Evolutionary conservation across 768 basidiomycete species (phyloP).

Genomic region (Mycena belliarum): DNA sequence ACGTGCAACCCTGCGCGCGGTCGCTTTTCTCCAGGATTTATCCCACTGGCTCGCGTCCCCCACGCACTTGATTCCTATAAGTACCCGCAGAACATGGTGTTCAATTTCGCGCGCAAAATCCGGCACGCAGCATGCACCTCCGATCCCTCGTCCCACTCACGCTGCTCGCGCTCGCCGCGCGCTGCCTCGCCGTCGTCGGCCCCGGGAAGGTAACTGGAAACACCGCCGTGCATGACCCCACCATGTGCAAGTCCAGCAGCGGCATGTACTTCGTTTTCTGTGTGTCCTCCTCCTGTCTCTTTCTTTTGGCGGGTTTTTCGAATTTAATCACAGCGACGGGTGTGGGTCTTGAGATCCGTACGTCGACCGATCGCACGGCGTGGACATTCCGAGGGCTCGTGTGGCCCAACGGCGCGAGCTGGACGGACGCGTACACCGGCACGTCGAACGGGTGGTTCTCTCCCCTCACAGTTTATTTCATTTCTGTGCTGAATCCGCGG

Average conservation of each 20-base stretch:
- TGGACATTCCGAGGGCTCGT: constrained; percentile 32
- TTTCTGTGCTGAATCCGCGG: background rate
- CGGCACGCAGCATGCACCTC: constrained; percentile 13
- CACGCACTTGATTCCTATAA: background rate
- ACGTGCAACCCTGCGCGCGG: too few species aligned
- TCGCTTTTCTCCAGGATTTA: constrained; percentile 13
- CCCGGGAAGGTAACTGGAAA: constrained; percentile 42
- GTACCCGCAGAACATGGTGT: background rate
- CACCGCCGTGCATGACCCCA: constrained; percentile 48
- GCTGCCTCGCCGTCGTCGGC: constrained; percentile 31
- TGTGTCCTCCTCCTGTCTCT: constrained; percentile 21
- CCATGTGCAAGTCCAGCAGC: constrained; percentile 48
- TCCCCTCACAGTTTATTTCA: background rate
- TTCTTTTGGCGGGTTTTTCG: too few species aligned
- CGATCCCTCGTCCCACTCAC: constrained; percentile 12
- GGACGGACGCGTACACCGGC: constrained; percentile 35
- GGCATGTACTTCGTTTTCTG: constrained; percentile 53
- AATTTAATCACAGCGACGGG: constrained; percentile 37
- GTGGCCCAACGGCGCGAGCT: constrained; percentile 34
- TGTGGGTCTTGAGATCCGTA: constrained; percentile 38
- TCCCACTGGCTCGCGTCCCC: constrained; percentile 10
- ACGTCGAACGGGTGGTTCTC: constrained; percentile 29
- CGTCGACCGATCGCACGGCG: constrained; percentile 32
- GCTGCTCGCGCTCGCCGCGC: constrained; percentile 17
- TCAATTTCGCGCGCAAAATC: background rate